Conservation (phyloP, 2,329 filamentous ascomycete genomes). For the Ilyonectria sp. region DNA sequence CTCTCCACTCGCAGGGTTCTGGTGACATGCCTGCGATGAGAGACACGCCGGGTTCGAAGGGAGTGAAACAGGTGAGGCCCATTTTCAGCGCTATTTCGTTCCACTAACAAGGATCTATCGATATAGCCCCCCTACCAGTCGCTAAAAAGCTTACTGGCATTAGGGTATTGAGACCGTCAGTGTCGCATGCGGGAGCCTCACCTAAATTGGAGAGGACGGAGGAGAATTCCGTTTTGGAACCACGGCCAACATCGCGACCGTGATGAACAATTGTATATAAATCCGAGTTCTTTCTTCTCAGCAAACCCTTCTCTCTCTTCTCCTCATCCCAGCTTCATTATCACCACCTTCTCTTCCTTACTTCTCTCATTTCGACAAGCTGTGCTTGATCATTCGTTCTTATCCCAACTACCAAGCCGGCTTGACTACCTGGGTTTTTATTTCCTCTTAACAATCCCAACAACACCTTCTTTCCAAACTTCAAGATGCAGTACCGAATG, state of each 20-base stretch:
- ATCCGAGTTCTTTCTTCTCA: not conserved
- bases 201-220: not conserved
- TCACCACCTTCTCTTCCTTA: constrained; percentile 34
- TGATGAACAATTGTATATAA: not conserved
- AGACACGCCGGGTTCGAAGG: not conserved
- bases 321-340: not conserved
- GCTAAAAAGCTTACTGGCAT: not conserved
- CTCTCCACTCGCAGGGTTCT: not conserved
- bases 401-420: constrained; percentile 38
- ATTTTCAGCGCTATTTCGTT: not conserved
- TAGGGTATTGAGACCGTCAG: not conserved
- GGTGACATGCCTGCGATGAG: not conserved
- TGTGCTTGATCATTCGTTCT: constrained; percentile 45
- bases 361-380: constrained; percentile 47
- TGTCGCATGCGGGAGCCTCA: not conserved
- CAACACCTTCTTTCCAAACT: constrained; percentile 2
- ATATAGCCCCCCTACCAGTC: not conserved
- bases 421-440: constrained; percentile 39
- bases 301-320: not conserved
- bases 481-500: constrained; percentile 49
- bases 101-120: not conserved
- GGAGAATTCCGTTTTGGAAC: not conserved
- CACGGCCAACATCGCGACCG: not conserved
- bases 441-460: constrained; percentile 12
- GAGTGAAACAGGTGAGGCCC: not conserved